These are phyloP conservation scores for Cytospora schulzeri DNA, from an alignment of 2,329 filamentous ascomycete species.

Conservation along the genomic window DNA sequence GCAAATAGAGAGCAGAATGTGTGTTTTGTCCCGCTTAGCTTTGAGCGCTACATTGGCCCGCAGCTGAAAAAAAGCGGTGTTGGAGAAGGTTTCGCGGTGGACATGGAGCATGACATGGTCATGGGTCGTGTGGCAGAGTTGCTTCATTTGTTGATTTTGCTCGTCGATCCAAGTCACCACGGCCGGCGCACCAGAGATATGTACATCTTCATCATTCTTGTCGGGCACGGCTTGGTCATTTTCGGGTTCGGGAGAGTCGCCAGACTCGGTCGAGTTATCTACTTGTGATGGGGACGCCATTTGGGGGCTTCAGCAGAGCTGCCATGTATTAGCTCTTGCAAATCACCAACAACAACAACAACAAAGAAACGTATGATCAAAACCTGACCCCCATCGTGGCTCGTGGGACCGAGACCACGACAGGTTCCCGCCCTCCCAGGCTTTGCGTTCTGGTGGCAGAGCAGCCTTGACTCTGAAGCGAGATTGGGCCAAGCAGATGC, in stretches of 20 bases:
- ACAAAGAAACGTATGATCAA: background rate
- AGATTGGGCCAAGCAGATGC: constrained; percentile 17
- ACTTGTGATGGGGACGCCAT: constrained; percentile 1
- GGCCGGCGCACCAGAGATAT: constrained; percentile 8
- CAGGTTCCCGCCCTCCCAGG: constrained; percentile 23
- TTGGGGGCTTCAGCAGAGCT: background rate
- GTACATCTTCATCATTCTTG: background rate
- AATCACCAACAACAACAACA: background rate
- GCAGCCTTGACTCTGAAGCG: constrained; percentile 23
- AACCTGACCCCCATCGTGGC: constrained; percentile 19
- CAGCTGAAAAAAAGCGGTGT: constrained; percentile 12
- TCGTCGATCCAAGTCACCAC: constrained; percentile 10
- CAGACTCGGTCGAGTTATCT: constrained; percentile 5
- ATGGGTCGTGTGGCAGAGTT: constrained; percentile 4
- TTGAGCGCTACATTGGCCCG: constrained; percentile 12
- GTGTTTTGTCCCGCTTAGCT: constrained; percentile 8
- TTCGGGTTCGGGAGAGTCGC: background rate
- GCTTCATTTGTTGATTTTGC: background rate
- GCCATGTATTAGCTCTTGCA: background rate
- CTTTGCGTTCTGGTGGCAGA: constrained; percentile 19
- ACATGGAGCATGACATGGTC: constrained; percentile 14
- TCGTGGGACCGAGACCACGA: background rate
- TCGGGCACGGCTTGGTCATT: background rate
- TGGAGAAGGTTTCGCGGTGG: background rate
- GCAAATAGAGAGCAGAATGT: constrained; percentile 2